Percentiles rank a stretch among this genome's conserved stretches.
Evolutionary conservation across 2,329 filamentous ascomycete species (phyloP).

Genomic region (Aureobasidium leucospermi): DNA sequence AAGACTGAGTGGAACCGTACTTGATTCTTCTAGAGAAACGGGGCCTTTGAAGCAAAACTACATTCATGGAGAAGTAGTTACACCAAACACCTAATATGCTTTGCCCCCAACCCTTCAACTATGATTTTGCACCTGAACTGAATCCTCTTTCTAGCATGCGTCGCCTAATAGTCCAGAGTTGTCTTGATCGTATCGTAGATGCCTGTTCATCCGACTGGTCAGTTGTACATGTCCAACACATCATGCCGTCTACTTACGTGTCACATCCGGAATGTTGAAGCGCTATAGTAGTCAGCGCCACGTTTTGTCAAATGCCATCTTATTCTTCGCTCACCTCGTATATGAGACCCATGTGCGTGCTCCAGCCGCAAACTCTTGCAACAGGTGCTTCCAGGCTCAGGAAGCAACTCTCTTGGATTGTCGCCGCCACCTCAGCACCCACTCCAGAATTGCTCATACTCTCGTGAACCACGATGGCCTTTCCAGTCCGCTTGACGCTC

Average conservation of each 20-base stretch:
- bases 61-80: neutral
- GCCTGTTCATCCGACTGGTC: conserved; percentile 20
- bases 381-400: conserved; percentile 78
- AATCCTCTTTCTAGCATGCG: neutral
- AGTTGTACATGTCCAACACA: neutral
- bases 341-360: conserved; percentile 69
- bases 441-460: conserved; percentile 85
- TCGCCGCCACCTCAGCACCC: conserved; percentile 81
- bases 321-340: conserved; percentile 51
- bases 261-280: conserved; percentile 70
- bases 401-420: conserved; percentile 83
- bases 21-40: neutral
- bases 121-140: neutral
- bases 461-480: conserved; percentile 84
- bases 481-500: conserved; percentile 80
- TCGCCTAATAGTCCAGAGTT: conserved; percentile 36
- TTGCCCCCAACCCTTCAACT: neutral
- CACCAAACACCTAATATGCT: neutral
- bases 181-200: conserved; percentile 45
- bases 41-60: neutral
- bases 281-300: conserved; percentile 17
- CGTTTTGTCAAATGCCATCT: neutral
- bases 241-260: conserved; percentile 56
- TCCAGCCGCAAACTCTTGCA: conserved; percentile 80
- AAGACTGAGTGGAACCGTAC: conserved; percentile 40